Evolutionary conservation across 805 yeast species (phyloP), one percentile per base, ranked within the genome.

Genomic region (Saccharomyces paradoxus): DNA sequence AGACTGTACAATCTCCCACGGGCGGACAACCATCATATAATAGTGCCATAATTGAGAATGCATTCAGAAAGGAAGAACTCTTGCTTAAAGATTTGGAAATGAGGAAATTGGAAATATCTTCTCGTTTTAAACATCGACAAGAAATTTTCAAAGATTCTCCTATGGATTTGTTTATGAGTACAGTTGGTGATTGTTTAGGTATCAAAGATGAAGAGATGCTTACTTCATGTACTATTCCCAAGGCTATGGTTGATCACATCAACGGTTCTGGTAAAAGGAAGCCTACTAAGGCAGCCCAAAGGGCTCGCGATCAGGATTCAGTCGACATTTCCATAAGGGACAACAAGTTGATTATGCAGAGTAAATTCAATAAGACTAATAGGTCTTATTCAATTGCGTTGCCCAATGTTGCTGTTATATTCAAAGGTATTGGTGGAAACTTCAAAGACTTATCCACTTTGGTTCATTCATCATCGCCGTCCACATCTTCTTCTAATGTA

Each of bases 261-360:
- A 70, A 70, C 54, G 66, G 69, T n/a, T 60, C 70, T 9, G 71
- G 72, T 28, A 70, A 68, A 59, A 68, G 64, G 55, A 66, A 66
- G 48, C 26, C 63, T 4, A 59, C 67, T 3, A 69, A 69, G 47
- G 63, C 68, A 6, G 62, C 65, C 6, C 70, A 66, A 50, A 64
- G 66, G 50, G 63, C 58, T 2, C 64, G 69, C 50, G 73, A 69
- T 52, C 68, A 62, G 51, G 74, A 70, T 44, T 59, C 61, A 7
- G 64, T 66, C 4, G 56, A 61, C 10, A 55, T 64, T 3, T 50
- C 55, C 30, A 57, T 65, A 46, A 60, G 61, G 29, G 57, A 60
- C 52, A 66, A 65, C 54, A 67, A 60, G 50, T 52, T 69, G 24
- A 50, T 67, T 1, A 66, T 69, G 66, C 57, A 60, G 17, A 65